Conservation (phyloP, 1,284 basidiomycete species). For the Neolentinus lepideus region DNA sequence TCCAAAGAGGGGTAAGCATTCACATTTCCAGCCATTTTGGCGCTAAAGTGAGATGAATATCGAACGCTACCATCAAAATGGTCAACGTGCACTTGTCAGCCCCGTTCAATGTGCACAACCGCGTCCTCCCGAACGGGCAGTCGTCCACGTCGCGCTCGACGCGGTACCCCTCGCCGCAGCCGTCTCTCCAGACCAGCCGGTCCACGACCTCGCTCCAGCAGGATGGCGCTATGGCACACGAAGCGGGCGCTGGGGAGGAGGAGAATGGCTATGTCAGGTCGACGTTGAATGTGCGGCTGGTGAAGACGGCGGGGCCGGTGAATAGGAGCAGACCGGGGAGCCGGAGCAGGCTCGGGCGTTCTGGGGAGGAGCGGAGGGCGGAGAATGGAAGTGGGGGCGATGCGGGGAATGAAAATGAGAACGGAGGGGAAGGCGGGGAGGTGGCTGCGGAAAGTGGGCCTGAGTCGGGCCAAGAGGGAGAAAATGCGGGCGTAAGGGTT, state of each 20-base stretch:
- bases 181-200: constrained; percentile 12
- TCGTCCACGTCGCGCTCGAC: constrained; percentile 31
- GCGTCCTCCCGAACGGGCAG: constrained; percentile 25
- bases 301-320: not conserved
- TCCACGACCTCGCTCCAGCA: constrained; percentile 5
- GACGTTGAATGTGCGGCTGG: not conserved
- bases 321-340: not conserved
- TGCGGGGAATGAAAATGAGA: not conserved
- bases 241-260: not conserved
- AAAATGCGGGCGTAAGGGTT: not conserved
- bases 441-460: not conserved
- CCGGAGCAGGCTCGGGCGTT: not conserved
- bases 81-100: constrained; percentile 57
- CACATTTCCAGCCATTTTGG: constrained; percentile 3
- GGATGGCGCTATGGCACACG: too few relatives aligned
- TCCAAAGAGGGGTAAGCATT: constrained; percentile 51
- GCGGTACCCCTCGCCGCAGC: constrained; percentile 15
- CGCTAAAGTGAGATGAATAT: too few relatives aligned
- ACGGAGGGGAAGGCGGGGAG: not conserved
- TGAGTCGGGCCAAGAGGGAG: not conserved
- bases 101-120: constrained; percentile 61
- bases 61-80: constrained; percentile 42
- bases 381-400: not conserved
- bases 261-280: not conserved
- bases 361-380: not conserved